These are phyloP conservation scores for Oemleria cerasiformis DNA, from an alignment of 306 rosid genomes.

Conservation along the genomic window DNA sequence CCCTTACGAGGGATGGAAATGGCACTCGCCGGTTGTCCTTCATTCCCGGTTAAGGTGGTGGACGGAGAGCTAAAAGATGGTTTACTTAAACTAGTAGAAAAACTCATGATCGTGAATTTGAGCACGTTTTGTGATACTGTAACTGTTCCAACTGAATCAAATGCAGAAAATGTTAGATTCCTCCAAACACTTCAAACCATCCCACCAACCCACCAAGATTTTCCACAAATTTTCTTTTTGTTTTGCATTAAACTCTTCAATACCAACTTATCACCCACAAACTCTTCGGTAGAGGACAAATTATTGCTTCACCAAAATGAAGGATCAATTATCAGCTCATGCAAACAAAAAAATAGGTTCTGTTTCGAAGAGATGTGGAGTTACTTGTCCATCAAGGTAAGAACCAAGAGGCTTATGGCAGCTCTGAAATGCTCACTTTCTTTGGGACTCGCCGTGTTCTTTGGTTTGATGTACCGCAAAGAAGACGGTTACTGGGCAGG, in stretches of 20 bases:
- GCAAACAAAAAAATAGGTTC: conserved; percentile 3
- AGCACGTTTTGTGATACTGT: conserved; percentile 30
- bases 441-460: conserved; percentile 51
- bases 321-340: not conserved
- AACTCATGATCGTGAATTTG: conserved; percentile 27
- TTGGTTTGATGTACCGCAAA: conserved; percentile 56
- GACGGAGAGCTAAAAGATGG: conserved; percentile 36
- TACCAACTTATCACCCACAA: conserved; percentile 10
- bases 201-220: conserved; percentile 37
- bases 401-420: conserved; percentile 25
- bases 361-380: conserved; percentile 10
- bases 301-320: not conserved
- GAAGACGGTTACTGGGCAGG: conserved; percentile 61
- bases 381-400: conserved; percentile 18
- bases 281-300: not conserved
- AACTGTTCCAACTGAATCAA: conserved; percentile 47
- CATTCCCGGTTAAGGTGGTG: conserved; percentile 38
- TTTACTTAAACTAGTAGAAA: conserved; percentile 40
- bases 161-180: conserved; percentile 25
- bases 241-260: conserved; percentile 54
- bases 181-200: conserved; percentile 45
- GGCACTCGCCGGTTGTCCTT: conserved; percentile 37
- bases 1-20: conserved; percentile 57
- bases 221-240: conserved; percentile 58
- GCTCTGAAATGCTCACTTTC: conserved; percentile 54